Percentiles rank a stretch among this genome's conserved stretches.
These are phyloP conservation scores for Boletus tylopilopsis DNA, from an alignment of 768 basidiomycete genomes.

Conservation along the genomic window DNA sequence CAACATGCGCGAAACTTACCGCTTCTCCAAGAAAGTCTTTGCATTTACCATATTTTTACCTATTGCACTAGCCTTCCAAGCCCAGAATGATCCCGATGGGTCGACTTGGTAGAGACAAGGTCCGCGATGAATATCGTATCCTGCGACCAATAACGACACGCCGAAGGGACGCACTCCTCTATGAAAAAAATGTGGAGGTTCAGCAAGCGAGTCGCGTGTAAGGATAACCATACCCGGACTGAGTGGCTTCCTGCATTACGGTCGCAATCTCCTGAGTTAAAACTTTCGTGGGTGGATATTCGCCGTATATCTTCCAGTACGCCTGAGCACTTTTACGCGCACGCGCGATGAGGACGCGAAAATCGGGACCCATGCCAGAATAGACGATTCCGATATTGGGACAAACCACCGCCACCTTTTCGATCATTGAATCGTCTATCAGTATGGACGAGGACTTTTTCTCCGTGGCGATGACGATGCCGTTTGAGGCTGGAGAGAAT, in stretches of 20 bases:
- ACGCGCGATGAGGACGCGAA: conserved; percentile 88
- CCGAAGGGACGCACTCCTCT: conserved; percentile 99
- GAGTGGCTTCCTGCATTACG: conserved; percentile 98
- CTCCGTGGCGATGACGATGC: conserved; percentile 98
- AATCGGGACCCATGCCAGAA: conserved; percentile 99
- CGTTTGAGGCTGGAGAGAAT: conserved; percentile 79
- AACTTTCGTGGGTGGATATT: conserved; percentile 95
- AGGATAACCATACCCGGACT: conserved; percentile 75
- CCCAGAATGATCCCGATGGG: conserved; percentile 99
- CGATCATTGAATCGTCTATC: conserved; percentile 96
- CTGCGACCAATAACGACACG: conserved; percentile 94
- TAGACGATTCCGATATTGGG: conserved; percentile 99
- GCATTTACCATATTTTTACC: conserved; percentile 99
- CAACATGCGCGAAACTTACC: conserved; percentile 50
- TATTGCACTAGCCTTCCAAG: conserved; percentile 99
- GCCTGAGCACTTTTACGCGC: conserved; percentile 97
- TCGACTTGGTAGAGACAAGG: conserved; percentile 98
- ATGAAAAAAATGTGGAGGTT: conserved; percentile 35
- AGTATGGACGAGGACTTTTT: conserved; percentile 98
- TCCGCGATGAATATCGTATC: conserved; percentile 93
- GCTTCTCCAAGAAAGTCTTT: conserved; percentile 98
- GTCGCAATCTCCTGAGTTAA: conserved; percentile 97
- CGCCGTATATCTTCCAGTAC: conserved; percentile 99
- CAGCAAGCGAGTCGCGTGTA: conserved; percentile 23
- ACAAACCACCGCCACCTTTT: conserved; percentile 95